These are phyloP conservation scores for Phytophthora pistaciae DNA, from an alignment of 352 stramenopile genomes.

Conservation along the genomic window DNA sequence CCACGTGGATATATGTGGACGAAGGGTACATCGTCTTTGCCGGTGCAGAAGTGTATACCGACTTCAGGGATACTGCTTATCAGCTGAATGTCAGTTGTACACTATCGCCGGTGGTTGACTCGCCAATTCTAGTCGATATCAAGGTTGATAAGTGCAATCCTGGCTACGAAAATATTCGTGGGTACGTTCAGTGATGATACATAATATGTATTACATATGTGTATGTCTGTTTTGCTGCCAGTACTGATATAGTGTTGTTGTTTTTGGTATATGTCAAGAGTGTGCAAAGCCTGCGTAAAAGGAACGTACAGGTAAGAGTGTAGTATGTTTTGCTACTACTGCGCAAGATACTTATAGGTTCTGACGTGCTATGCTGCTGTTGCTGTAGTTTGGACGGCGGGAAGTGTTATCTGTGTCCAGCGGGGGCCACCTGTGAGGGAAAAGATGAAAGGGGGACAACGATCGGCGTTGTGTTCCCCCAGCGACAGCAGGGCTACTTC, in stretches of 20 bases:
- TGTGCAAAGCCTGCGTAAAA: conserved; percentile 68
- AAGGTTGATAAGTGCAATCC: conserved; percentile 60
- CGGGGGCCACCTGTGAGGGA: conserved; percentile 58
- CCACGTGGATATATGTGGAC: conserved; percentile 28
- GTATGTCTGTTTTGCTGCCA: not conserved
- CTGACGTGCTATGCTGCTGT: not conserved
- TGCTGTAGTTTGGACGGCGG: conserved; percentile 64
- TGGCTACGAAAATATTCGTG: conserved; percentile 69
- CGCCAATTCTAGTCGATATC: conserved; percentile 41
- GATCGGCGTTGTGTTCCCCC: conserved; percentile 53
- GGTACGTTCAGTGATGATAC: conserved; percentile 40
- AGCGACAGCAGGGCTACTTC: conserved; percentile 56
- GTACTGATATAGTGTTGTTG: not conserved
- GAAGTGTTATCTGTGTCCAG: conserved; percentile 69
- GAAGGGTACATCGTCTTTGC: conserved; percentile 65
- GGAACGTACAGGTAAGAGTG: conserved; percentile 65
- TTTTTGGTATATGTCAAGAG: conserved; percentile 18
- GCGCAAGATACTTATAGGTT: not conserved
- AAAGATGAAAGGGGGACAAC: conserved; percentile 38
- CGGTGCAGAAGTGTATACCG: conserved; percentile 45
- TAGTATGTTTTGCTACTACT: not conserved
- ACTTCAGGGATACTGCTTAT: conserved; percentile 44
- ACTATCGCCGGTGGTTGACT: conserved; percentile 26
- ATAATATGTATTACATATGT: not conserved
- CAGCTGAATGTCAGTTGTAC: conserved; percentile 54